Conservation (phyloP, 371 early-diverging fungal genomes). For the Mucor mucedo region DNA sequence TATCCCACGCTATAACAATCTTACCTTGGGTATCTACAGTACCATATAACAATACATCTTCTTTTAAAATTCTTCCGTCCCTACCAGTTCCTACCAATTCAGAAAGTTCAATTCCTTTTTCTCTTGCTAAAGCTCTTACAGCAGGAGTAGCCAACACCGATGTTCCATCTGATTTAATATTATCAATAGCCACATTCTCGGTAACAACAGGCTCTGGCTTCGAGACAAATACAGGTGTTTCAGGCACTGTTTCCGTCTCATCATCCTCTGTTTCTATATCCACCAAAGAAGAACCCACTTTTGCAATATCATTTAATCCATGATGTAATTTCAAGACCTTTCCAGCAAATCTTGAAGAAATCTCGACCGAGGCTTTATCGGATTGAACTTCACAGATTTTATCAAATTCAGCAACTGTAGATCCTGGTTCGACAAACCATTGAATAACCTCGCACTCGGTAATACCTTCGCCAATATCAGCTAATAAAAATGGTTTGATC, state of each 20-base stretch:
- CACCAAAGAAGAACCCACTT: constrained; percentile 91
- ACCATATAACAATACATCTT: constrained; percentile 79
- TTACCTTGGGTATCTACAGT: neutral
- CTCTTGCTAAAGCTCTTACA: constrained; percentile 88
- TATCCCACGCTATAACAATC: neutral
- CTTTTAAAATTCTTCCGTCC: constrained; percentile 87
- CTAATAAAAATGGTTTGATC: constrained; percentile 84
- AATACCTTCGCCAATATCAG: constrained; percentile 98
- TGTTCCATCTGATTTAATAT: neutral
- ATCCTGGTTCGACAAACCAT: constrained; percentile 96
- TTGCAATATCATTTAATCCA: constrained; percentile 88
- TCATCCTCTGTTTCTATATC: constrained; percentile 83
- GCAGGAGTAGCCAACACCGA: constrained; percentile 83
- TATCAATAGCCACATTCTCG: neutral
- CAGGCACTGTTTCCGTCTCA: constrained; percentile 17
- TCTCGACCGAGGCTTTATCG: constrained; percentile 98
- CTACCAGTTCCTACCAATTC: constrained; percentile 84
- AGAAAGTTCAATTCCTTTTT: constrained; percentile 77
- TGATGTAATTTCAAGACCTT: constrained; percentile 82
- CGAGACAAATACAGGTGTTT: neutral
- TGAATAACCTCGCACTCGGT: constrained; percentile 96
- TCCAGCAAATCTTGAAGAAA: constrained; percentile 94
- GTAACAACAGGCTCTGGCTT: neutral
- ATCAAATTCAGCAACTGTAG: constrained; percentile 90
- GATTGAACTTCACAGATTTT: constrained; percentile 97